Evolutionary conservation across 805 yeast species (phyloP).

Genomic region (Danielia oregonensis): DNA sequence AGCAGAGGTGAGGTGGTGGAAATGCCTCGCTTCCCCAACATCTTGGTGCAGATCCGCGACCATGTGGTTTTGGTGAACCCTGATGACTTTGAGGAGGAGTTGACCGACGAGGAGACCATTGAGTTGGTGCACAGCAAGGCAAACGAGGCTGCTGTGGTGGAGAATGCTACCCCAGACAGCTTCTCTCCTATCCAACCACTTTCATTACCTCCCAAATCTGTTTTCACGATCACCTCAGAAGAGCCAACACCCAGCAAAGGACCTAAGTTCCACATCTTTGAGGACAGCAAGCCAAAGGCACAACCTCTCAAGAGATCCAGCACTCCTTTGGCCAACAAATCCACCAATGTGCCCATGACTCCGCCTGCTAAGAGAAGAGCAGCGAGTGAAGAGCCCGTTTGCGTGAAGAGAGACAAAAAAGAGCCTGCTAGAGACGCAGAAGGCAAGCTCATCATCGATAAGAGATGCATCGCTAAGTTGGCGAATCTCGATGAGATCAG

Average conservation of each 20-base stretch:
- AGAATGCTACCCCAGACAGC: no score
- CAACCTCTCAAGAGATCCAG: conserved; percentile 7
- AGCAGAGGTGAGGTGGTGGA: conserved; percentile 59
- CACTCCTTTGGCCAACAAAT: conserved; percentile 26
- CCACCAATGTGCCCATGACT: conserved; percentile 19
- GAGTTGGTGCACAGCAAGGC: not conserved
- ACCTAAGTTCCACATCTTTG: conserved; percentile 5
- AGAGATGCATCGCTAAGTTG: conserved; percentile 23
- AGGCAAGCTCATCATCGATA: conserved; percentile 25
- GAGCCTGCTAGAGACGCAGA: conserved; percentile 15
- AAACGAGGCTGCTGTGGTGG: not conserved
- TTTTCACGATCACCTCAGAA: conserved; percentile 6
- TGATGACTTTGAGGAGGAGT: conserved; percentile 38
- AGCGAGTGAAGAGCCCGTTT: conserved; percentile 32
- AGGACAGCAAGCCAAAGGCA: not conserved
- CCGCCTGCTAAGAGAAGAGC: conserved; percentile 25
- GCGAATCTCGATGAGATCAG: conserved; percentile 49
- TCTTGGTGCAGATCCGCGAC: conserved; percentile 71
- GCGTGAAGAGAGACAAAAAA: conserved; percentile 12
- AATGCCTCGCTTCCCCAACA: conserved; percentile 60
- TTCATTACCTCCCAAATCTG: not conserved
- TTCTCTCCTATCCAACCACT: not conserved
- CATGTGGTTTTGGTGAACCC: conserved; percentile 52
- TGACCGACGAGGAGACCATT: conserved; percentile 43
- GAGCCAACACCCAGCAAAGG: conserved; percentile 1